phyloP scores from a whole-genome alignment of 2,329 filamentous ascomycete species.

The Ophiostoma montium region DNA sequence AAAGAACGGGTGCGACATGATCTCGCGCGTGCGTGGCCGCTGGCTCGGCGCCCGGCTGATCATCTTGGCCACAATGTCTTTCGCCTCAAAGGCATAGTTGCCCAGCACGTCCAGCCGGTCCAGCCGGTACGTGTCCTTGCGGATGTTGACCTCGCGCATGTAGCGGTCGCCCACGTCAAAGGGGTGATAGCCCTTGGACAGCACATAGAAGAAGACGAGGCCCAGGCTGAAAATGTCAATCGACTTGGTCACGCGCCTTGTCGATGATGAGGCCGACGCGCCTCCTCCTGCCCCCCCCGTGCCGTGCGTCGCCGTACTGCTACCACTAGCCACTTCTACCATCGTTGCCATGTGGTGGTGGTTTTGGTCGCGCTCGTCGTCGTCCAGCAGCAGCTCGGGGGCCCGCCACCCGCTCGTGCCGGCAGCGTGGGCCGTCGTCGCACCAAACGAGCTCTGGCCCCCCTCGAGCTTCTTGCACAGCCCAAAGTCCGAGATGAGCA shows the following conservation, averaged over 20 bases:
- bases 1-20: conserved; percentile 93
- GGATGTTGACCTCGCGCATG: conserved; percentile 94
- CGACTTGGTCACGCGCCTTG: conserved; percentile 77
- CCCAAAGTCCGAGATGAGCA: conserved; percentile 94
- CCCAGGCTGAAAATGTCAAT: conserved; percentile 97
- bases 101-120: conserved; percentile 60
- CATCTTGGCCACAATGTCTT: conserved; percentile 79
- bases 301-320: conserved; percentile 34
- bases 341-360: conserved; percentile 24
- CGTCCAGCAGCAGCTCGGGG: conserved; percentile 76
- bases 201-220: conserved; percentile 97
- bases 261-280: conserved; percentile 43
- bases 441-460: conserved; percentile 85
- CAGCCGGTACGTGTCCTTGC: conserved; percentile 70
- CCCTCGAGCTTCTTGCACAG: conserved; percentile 94
- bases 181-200: conserved; percentile 82
- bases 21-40: conserved; percentile 59
- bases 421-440: conserved; percentile 83
- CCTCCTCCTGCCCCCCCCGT: conserved; percentile 25
- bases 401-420: conserved; percentile 95
- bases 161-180: conserved; percentile 91
- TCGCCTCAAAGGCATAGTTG: conserved; percentile 73
- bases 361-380: conserved; percentile 40
- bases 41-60: conserved; percentile 37
- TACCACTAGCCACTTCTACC: neutral